Base-by-base conservation (phyloP, 2,329 filamentous ascomycete genomes). In the Aspergillus tanneri region DNA sequence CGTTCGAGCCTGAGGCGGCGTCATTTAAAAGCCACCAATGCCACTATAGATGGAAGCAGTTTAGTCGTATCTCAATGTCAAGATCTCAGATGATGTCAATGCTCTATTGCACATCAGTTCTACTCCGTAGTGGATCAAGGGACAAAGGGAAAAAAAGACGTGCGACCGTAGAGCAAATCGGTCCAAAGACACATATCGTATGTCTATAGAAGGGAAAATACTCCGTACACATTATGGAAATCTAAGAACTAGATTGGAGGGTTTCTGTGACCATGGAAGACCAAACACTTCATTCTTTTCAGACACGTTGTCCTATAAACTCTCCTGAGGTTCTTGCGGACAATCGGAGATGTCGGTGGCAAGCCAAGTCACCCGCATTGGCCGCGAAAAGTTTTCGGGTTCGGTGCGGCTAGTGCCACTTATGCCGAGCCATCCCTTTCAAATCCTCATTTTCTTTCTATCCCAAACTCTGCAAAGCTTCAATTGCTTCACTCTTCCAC, bases 301-400 rank as follows among this genome's bases (percentile, higher is more conserved):
- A n/a, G n/a, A n/a, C n/a, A n/a, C n/a, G n/a, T n/a, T n/a, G n/a
- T n/a, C n/a, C n/a, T n/a, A n/a, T n/a, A n/a, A n/a, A n/a, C n/a
- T n/a, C n/a, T n/a, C n/a, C n/a, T n/a, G n/a, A n/a, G n/a, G n/a
- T n/a, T n/a, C n/a, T n/a, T n/a, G n/a, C 50, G 50, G 56, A 38
- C 39, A 46, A 58, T 55, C 55, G 56, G 56, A 53, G 43, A 55
- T 49, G 43, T 45, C 38, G 44, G 54, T 57, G 50, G 50, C 50
- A 52, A 46, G 57, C 44, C 34, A 53, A 38, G 43, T 44, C 43
- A 43, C 51, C 57, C 51, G 54, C 57, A 60, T 56, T 57, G 60
- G 56, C 56, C 38, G 60, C 62, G 62, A 65, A 65, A 65, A 65
- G 59, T 63, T 64, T 64, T 64, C 62, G 61, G 62, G 54, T 52